These are phyloP conservation scores for Coniferiporia sulphurascens DNA, from an alignment of 1,284 basidiomycete species.

Conservation along the genomic window DNA sequence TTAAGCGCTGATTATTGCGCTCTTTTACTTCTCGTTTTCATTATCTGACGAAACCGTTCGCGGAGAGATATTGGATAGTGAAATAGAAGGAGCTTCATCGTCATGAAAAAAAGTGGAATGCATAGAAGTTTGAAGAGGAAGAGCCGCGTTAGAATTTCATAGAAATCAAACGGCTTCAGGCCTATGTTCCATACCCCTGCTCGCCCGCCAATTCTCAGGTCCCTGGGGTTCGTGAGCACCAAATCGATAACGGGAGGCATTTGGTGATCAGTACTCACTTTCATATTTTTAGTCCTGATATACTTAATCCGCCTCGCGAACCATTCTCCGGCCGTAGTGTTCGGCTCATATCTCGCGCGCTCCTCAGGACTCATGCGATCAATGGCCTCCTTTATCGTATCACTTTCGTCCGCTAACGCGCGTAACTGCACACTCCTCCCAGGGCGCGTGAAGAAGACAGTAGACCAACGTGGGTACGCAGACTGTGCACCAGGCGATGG, in stretches of 20 bases:
- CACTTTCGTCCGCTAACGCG: constrained; percentile 45
- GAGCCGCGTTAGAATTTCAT: no score
- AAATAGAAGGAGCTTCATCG: no score
- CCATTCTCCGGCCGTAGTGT: constrained; percentile 45
- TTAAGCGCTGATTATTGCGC: no score
- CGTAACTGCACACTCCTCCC: constrained; percentile 44
- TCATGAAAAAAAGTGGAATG: no score
- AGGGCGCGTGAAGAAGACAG: constrained; percentile 59
- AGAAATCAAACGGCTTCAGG: neutral
- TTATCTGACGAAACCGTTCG: no score
- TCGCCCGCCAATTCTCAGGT: neutral
- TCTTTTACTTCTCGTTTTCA: no score
- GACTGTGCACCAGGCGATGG: constrained; percentile 43
- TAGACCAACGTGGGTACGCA: constrained; percentile 46
- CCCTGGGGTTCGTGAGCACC: neutral
- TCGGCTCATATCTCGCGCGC: neutral
- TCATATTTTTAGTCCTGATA: constrained; percentile 39
- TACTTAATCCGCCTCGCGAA: constrained; percentile 41
- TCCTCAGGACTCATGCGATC: neutral
- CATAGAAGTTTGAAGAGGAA: no score
- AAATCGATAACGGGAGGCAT: no score
- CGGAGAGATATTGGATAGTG: no score
- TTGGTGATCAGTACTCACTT: constrained; percentile 22
- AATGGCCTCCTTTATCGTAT: neutral
- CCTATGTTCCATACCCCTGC: constrained; percentile 1